Evolutionary conservation across 805 yeast species (phyloP).

Genomic region (Candida hispaniensis): DNA sequence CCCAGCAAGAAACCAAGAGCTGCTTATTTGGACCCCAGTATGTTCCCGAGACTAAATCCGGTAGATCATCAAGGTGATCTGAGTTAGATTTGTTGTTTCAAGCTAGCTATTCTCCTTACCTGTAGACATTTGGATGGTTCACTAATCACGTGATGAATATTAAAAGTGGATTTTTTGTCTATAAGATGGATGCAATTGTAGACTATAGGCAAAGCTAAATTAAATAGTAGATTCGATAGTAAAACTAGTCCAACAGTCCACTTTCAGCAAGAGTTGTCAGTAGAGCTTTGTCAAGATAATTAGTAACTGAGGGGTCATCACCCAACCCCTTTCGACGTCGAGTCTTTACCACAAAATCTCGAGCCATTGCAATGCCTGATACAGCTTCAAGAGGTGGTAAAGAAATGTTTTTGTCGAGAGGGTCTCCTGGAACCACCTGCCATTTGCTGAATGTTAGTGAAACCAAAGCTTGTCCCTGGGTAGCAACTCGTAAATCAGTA

Average conservation of each 20-base stretch:
- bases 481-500: slow-evolving; percentile 66
- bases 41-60: slow-evolving; percentile 37
- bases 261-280: slow-evolving; percentile 42
- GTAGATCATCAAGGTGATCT: slow-evolving; percentile 22
- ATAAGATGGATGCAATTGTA: no score
- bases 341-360: slow-evolving; percentile 85
- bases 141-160: no score
- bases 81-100: no score
- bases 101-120: no score
- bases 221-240: no score
- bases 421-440: slow-evolving; percentile 84
- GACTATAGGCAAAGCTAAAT: no score
- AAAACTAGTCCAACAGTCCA: slow-evolving; percentile 34
- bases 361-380: slow-evolving; percentile 53
- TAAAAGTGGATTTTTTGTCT: no score
- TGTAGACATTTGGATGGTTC: no score
- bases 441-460: slow-evolving; percentile 57
- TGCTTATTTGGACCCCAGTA: slow-evolving; percentile 33
- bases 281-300: slow-evolving; percentile 55
- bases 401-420: slow-evolving; percentile 53
- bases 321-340: slow-evolving; percentile 78
- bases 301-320: slow-evolving; percentile 56
- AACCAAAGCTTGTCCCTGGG: slow-evolving; percentile 71
- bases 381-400: slow-evolving; percentile 72
- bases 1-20: slow-evolving; percentile 50